Evolutionary conservation across 257 asterid species (phyloP), one percentile per base, ranked within the genome.

Genomic region (Petrea volubilis): DNA sequence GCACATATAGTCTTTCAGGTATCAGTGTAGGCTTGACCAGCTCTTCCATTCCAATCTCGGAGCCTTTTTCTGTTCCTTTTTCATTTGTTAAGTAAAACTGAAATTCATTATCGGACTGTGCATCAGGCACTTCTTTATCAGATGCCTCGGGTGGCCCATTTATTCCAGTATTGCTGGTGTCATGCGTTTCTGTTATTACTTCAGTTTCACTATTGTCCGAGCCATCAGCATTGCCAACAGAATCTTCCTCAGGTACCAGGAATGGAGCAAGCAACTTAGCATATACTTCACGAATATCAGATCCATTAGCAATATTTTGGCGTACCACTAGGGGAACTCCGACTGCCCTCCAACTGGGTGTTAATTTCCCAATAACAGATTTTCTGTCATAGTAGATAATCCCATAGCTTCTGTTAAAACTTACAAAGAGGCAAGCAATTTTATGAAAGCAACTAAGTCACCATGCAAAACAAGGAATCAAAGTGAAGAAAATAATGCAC

Each of bases 271-370:
- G 81, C 70, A 85, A 70, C 71, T 82, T 83, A 29, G 63, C 34
- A 71, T 91, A 95, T 41, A 81, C 77, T 72, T 80, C 84, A 46
- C 71, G 69, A 70, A 90, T 74, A 53, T 88, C 92, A 68, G 81
- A 84, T 78, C 95, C 97, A 33, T 75, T 81, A 47, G 80, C 64
- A 78, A 89, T 79, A 78, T 72, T 78, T 73, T 78, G 40, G 56
- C 80, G 81, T 34, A 87, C 79, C 41, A 90, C 83, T 28, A 95
- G 76, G 53, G 98, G 99, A 76, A 91, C 57, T 66, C 99, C 97
- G 61, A 90, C 88, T 69, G 90, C 59, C 83, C 80, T 88, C 96
- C 89, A 80, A 57, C 60, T 77, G 55, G 85, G 72, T 51, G 78
- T 72, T 61, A 53, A 76, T 79, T 78, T 83, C 77, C 95, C 92